Percentiles rank a stretch among this genome's conserved stretches.
Conservation (phyloP, 495 filamentous ascomycete genomes). For the Penicillium coprophilum region DNA sequence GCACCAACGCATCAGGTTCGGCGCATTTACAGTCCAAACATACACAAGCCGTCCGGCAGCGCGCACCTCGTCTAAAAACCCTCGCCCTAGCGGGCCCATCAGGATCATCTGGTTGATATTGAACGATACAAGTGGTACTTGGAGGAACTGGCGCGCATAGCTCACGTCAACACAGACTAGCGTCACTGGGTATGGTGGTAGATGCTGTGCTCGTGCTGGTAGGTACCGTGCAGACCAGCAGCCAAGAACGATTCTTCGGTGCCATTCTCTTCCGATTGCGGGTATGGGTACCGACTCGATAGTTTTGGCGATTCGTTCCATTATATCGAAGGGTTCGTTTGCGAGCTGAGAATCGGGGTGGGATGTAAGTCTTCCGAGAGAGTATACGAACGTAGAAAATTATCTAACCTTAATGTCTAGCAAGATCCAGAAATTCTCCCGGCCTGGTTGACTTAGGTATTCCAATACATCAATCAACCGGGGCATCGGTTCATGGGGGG, state of each 20-base stretch:
- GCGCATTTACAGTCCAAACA: constrained; percentile 84
- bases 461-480: constrained; percentile 72
- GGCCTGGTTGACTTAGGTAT: constrained; percentile 60
- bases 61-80: constrained; percentile 62
- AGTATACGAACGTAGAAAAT: background rate
- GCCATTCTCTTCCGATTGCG: constrained; percentile 57
- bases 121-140: constrained; percentile 59
- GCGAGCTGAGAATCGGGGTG: constrained; percentile 43
- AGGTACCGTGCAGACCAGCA: constrained; percentile 75
- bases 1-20: constrained; percentile 71
- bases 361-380: constrained; percentile 6
- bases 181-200: constrained; percentile 65
- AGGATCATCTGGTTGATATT: constrained; percentile 69
- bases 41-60: constrained; percentile 58
- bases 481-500: constrained; percentile 70
- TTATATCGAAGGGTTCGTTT: constrained; percentile 68
- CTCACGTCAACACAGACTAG: constrained; percentile 70
- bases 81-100: constrained; percentile 59
- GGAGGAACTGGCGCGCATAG: constrained; percentile 70
- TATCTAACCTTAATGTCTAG: constrained; percentile 83
- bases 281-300: constrained; percentile 50
- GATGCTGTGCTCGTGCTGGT: constrained; percentile 54
- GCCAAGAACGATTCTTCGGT: constrained; percentile 69
- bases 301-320: constrained; percentile 61
- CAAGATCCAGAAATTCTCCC: constrained; percentile 72